These are phyloP conservation scores for Colletotrichum higginsianum DNA, from an alignment of 2,329 filamentous ascomycete species.

Conservation along the genomic window DNA sequence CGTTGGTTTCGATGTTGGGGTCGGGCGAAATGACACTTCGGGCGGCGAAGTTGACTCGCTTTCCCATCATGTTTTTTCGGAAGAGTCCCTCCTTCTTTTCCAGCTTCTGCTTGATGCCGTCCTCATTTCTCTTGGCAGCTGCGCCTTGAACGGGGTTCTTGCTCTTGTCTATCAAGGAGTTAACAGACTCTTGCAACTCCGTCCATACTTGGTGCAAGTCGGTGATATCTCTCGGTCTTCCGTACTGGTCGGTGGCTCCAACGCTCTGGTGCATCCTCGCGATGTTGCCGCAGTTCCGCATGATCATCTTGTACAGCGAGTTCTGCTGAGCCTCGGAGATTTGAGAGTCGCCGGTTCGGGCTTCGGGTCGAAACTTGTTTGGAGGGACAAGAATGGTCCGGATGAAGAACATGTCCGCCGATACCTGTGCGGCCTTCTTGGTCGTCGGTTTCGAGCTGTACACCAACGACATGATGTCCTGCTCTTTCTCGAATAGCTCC, in stretches of 20 bases:
- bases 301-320: constrained; percentile 85
- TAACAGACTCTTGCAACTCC: constrained; percentile 89
- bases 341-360: constrained; percentile 82
- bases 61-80: constrained; percentile 99
- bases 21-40: constrained; percentile 98
- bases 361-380: constrained; percentile 91
- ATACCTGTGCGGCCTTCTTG: constrained; percentile 71
- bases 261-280: constrained; percentile 75
- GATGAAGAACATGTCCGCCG: constrained; percentile 94
- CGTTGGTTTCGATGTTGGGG: constrained; percentile 98
- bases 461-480: constrained; percentile 85
- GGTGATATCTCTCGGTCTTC: constrained; percentile 71
- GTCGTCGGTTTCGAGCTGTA: constrained; percentile 81
- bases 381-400: constrained; percentile 89
- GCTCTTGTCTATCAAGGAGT: constrained; percentile 91
- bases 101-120: constrained; percentile 96
- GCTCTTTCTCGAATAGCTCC: constrained; percentile 88
- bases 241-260: constrained; percentile 60
- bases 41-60: constrained; percentile 98
- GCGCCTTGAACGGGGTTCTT: constrained; percentile 86
- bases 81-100: constrained; percentile 99
- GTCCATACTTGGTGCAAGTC: constrained; percentile 88
- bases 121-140: constrained; percentile 84
- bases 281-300: constrained; percentile 81
- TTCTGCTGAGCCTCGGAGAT: constrained; percentile 94